phyloP scores from a whole-genome alignment of 1,139 yeast species.

The Lodderomyces orthopsilosis region DNA sequence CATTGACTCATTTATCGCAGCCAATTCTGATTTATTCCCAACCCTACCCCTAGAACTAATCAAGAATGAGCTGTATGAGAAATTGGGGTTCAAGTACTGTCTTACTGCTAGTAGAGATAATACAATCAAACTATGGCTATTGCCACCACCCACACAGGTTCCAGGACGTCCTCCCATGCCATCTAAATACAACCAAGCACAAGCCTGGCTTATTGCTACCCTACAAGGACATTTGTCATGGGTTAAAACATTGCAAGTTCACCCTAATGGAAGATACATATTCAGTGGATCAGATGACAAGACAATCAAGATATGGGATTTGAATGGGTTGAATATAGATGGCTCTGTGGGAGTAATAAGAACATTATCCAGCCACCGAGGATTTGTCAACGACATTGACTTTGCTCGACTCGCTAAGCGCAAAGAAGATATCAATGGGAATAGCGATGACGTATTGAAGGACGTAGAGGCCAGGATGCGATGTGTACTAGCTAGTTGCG shows the following conservation, averaged over 20 bases:
- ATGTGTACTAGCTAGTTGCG: conserved; percentile 58
- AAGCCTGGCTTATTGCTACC: conserved; percentile 56
- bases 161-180: conserved; percentile 61
- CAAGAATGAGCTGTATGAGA: conserved; percentile 26
- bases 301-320: conserved; percentile 76
- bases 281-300: conserved; percentile 82
- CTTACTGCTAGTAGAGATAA: conserved; percentile 85
- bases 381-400: conserved; percentile 63
- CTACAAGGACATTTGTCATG: conserved; percentile 81
- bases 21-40: conserved; percentile 31
- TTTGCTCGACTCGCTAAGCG: conserved; percentile 49
- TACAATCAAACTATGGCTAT: conserved; percentile 69
- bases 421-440: conserved; percentile 10
- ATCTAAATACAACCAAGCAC: conserved; percentile 47
- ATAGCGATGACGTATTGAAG: conserved; percentile 17
- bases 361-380: conserved; percentile 64
- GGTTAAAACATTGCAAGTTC: conserved; percentile 70
- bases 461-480: conserved; percentile 46
- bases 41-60: conserved; percentile 33
- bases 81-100: conserved; percentile 62
- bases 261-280: conserved; percentile 72
- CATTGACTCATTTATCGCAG: conserved; percentile 48
- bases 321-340: conserved; percentile 43
- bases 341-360: conserved; percentile 47
- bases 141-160: conserved; percentile 55